Evolutionary conservation across 2,329 filamentous ascomycete genomes (phyloP), one percentile per base, ranked within the genome.

Genomic region (Penicillium sp.): DNA sequence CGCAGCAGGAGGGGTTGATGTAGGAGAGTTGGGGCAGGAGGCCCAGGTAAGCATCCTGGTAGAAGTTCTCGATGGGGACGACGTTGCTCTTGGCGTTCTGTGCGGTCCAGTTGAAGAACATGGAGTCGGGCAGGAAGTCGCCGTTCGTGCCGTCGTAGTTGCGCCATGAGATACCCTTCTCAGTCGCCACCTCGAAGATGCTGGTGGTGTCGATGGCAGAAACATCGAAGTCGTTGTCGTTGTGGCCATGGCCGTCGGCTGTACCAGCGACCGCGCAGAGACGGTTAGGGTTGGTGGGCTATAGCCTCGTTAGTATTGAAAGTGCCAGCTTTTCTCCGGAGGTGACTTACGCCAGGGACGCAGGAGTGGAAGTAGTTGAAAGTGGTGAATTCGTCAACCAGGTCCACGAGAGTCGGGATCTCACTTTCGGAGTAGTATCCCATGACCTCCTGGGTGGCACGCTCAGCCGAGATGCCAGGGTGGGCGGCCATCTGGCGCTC

Each of bases 361-460:
- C 62, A 66, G n/a, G 66, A 70, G 59, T 68, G 63, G 69, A 69
- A 72, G 58, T 68, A 61, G 64, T 72, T 70, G 52, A 72, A 72
- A 14, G 66, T 67, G 16, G 60, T 59, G 50, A 67, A 72, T 46
- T 71, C 65, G 45, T 72, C 62, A 35, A 61, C 59, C 47, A 73
- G 51, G 20, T 63, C 52, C 28, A 65, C 65, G 22, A 73, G 59
- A 34, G 71, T 65, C 4, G 69, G 69, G 31, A 72, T 59, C 55
- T 72, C 63, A 1, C 55, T 55, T 52, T 69, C 67, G 4, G 68
- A 65, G 56, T 72, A 72, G 54, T 71, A 72, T 51, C 68, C 66
- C 58, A 72, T 63, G 36, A 70, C 69, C 55, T 71, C 63, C 42
- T 66, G 60, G 13, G 68, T 59, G 9, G 56, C 58, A 18, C 59